A percentile compares a stretch with the other conserved stretches of the same genome.
phyloP scores from a whole-genome alignment of 176 grass and related monocot genomes.

The Tuctoria greenei region DNA sequence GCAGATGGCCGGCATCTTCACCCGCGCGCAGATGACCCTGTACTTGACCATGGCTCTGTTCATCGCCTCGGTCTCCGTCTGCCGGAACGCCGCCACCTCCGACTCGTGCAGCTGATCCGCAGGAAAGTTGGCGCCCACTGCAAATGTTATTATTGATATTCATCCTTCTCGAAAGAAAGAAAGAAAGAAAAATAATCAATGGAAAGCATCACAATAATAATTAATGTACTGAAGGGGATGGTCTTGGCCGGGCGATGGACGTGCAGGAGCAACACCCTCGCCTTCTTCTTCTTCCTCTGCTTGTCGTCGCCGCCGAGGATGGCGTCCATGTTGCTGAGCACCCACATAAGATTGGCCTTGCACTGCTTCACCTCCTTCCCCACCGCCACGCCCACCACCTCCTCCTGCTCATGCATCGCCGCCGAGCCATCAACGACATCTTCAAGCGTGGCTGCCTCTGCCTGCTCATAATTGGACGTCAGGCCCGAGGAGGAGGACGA shows the following conservation, averaged over 20 bases:
- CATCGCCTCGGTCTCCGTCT: background rate
- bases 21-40: slow-evolving; percentile 6
- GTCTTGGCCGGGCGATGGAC: slow-evolving; percentile 23
- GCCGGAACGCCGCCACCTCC: slow-evolving; percentile 14
- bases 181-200: no score
- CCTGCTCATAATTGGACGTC: background rate
- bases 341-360: slow-evolving; percentile 23
- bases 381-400: slow-evolving; percentile 9
- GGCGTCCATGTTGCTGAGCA: slow-evolving; percentile 22
- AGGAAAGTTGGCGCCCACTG: slow-evolving; percentile 1
- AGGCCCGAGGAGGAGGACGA: background rate
- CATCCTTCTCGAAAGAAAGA: no score
- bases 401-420: background rate
- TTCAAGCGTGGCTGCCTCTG: background rate
- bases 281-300: background rate
- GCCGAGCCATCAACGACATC: background rate
- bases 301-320: background rate
- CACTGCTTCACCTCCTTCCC: slow-evolving; percentile 24
- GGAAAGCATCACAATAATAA: background rate
- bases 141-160: no score
- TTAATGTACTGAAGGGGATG: background rate
- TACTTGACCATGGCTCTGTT: slow-evolving; percentile 5
- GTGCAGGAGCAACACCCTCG: slow-evolving; percentile 9
- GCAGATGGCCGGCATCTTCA: background rate
- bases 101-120: slow-evolving; percentile 16